Percentiles rank a stretch among this genome's conserved stretches.
phyloP scores from a whole-genome alignment of 2,329 filamentous ascomycete species.

The Scedosporium dehoogii region DNA sequence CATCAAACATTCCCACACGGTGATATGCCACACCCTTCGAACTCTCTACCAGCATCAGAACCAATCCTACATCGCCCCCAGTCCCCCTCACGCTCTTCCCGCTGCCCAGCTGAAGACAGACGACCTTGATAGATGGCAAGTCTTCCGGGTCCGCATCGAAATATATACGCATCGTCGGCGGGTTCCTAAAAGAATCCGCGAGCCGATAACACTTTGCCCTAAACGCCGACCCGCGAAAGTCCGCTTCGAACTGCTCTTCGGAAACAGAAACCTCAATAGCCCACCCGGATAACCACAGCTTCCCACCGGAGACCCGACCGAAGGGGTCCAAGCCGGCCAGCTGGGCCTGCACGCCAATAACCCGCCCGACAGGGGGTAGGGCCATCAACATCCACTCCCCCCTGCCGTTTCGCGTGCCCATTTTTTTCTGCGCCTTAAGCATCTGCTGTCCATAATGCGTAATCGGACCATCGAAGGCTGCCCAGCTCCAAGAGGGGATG shows the following conservation, averaged over 20 bases:
- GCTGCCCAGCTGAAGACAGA: not conserved
- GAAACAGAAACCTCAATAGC: not conserved
- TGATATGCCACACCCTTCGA: too few species aligned
- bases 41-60: not conserved
- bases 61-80: not conserved
- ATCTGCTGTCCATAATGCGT: not conserved
- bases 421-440: not conserved
- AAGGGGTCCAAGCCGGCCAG: not conserved
- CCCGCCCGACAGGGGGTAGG: not conserved
- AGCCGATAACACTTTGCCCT: not conserved
- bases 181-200: not conserved
- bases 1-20: not conserved
- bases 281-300: not conserved
- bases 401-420: not conserved
- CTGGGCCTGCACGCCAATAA: not conserved
- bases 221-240: not conserved
- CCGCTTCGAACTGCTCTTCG: not conserved
- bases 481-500: not conserved
- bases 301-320: not conserved
- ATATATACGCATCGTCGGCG: not conserved
- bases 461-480: not conserved
- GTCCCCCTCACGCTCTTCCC: not conserved
- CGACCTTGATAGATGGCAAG: not conserved
- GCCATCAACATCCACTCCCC: not conserved
- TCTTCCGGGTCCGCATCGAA: not conserved